Conservation (phyloP, 2,329 filamentous ascomycete genomes). For the Colletotrichum cereale region DNA sequence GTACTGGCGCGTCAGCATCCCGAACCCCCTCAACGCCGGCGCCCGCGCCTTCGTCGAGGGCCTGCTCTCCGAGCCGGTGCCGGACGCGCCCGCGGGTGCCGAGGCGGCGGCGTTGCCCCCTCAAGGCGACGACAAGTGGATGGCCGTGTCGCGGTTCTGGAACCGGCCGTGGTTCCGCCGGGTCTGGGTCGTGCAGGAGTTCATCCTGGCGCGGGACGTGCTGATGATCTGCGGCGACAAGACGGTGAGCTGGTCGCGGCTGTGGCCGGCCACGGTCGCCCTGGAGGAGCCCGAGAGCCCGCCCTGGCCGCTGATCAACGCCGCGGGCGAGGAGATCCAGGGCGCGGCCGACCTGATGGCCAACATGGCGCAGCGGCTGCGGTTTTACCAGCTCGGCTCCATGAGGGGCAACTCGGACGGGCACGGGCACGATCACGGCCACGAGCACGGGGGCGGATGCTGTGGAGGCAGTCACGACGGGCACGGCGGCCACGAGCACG, state of each 20-base stretch:
- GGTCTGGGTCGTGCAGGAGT: constrained; percentile 48
- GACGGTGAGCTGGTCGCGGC: constrained; percentile 21
- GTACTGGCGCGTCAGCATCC: constrained; percentile 34
- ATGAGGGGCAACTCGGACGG: constrained; percentile 22
- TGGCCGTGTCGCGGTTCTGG: constrained; percentile 38
- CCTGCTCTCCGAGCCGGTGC: constrained; percentile 12
- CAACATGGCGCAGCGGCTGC: constrained; percentile 36
- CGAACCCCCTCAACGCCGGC: constrained; percentile 32
- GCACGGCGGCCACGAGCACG: constrained; percentile 7
- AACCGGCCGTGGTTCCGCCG: constrained; percentile 45
- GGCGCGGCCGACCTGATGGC: constrained; percentile 37
- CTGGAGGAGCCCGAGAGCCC: constrained; percentile 37
- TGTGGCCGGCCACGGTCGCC: constrained; percentile 37
- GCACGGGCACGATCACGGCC: constrained; percentile 15
- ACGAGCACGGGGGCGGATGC: constrained; percentile 26
- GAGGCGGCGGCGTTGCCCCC: constrained; percentile 30
- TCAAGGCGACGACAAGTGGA: constrained; percentile 25
- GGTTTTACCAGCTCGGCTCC: constrained; percentile 37
- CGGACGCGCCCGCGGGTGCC: constrained; percentile 19
- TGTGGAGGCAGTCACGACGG: too few relatives aligned
- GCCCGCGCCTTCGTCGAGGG: constrained; percentile 32
- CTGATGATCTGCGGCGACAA: constrained; percentile 45
- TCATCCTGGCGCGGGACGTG: constrained; percentile 42
- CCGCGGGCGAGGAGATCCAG: constrained; percentile 29
- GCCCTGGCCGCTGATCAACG: constrained; percentile 34